Conservation (phyloP, 139 green algal species). For the Chlorella sp. region DNA sequence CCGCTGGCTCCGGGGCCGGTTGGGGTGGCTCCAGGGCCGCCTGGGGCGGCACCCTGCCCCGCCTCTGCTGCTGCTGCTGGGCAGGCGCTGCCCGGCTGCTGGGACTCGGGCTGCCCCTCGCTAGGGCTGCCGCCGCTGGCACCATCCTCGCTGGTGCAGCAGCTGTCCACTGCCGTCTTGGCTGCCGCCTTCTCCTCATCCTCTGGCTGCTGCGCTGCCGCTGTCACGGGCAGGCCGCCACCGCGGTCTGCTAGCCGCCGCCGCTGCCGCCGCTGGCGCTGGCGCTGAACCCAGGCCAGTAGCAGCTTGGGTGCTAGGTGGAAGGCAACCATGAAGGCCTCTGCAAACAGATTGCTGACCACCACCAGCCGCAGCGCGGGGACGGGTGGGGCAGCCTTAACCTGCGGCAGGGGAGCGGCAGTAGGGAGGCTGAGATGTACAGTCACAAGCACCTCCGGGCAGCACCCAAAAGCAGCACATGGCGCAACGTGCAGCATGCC, state of each 20-base stretch:
- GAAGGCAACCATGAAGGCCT: constrained; percentile 10
- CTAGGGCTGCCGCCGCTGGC: no score
- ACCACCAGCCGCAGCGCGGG: constrained; percentile 26
- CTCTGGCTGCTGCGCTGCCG: not conserved
- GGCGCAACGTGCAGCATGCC: no score
- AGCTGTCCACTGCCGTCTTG: not conserved
- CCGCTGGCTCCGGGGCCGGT: not conserved
- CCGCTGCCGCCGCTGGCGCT: not conserved
- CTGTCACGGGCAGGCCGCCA: not conserved
- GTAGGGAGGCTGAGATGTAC: not conserved
- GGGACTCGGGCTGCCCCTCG: no score
- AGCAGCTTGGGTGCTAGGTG: not conserved
- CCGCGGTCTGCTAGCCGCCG: not conserved
- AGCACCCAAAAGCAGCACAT: no score
- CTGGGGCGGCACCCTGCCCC: no score
- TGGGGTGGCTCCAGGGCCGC: no score
- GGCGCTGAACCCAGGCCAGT: not conserved
- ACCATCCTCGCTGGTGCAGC: not conserved
- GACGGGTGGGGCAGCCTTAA: not conserved
- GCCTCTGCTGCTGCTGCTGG: no score
- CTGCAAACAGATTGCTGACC: constrained; percentile 14
- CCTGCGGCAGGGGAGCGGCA: not conserved
- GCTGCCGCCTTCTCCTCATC: not conserved
- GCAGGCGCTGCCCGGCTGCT: not conserved
- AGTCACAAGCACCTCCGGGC: no score